These are phyloP conservation scores for Scedosporium aurantiacum DNA, from an alignment of 2,329 filamentous ascomycete species.

Conservation along the genomic window DNA sequence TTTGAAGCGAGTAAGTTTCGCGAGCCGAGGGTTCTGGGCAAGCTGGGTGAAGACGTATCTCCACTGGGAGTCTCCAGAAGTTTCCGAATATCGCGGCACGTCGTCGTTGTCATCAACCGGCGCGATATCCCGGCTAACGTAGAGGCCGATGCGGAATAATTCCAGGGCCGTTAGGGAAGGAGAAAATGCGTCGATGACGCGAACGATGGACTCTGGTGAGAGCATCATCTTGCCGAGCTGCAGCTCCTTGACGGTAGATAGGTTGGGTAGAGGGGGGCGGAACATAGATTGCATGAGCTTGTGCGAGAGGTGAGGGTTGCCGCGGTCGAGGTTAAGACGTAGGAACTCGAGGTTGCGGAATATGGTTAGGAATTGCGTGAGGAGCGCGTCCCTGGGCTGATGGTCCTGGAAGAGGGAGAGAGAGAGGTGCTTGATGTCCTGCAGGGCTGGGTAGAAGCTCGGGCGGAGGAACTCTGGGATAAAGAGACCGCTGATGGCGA, in stretches of 20 bases:
- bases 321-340: conserved; percentile 5
- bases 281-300: background rate
- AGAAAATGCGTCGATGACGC: background rate
- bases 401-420: background rate
- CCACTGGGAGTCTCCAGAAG: background rate
- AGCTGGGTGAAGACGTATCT: background rate
- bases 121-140: background rate
- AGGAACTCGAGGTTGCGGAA: conserved; percentile 1
- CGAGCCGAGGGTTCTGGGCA: background rate
- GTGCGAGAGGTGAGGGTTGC: background rate
- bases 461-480: background rate
- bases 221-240: conserved; percentile 5
- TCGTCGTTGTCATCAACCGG: background rate
- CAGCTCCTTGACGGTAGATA: background rate
- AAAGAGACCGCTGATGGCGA: background rate
- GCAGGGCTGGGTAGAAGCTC: background rate
- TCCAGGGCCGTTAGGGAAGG: background rate
- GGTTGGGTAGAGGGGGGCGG: background rate
- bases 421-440: background rate
- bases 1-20: background rate
- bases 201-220: background rate
- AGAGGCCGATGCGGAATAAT: conserved; percentile 4
- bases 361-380: background rate
- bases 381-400: background rate
- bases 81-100: background rate